A percentile compares a stretch with the other conserved stretches of the same genome.
Evolutionary conservation across 2,329 filamentous ascomycete genomes (phyloP).

Genomic region (Phaeomoniella chlamydospora): DNA sequence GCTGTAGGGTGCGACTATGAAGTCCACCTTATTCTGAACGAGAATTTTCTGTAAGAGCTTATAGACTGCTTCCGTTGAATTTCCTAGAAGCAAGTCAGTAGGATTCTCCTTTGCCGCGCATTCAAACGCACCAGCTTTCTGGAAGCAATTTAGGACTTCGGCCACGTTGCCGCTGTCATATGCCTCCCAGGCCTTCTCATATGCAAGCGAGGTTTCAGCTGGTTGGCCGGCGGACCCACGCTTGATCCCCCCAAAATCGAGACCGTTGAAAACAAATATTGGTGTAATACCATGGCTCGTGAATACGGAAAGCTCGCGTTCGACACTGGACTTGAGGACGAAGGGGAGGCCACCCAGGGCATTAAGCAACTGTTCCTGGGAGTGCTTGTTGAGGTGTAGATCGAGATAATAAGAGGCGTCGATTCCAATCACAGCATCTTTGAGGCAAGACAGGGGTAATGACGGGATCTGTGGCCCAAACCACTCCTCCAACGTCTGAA

Average conservation of each 20-base stretch:
- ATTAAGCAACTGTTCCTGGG: conserved; percentile 74
- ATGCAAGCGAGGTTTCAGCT: conserved; percentile 51
- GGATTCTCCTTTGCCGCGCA: conserved; percentile 2
- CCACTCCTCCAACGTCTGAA: conserved; percentile 43
- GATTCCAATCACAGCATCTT: conserved; percentile 63
- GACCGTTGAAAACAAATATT: conserved; percentile 83
- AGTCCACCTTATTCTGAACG: conserved; percentile 53
- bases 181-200: conserved; percentile 69
- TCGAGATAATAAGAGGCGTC: conserved; percentile 84
- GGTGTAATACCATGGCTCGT: conserved; percentile 56
- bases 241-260: conserved; percentile 64
- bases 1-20: conserved; percentile 74
- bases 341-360: conserved; percentile 80
- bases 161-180: conserved; percentile 72
- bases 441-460: conserved; percentile 54
- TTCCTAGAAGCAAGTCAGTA: conserved; percentile 37
- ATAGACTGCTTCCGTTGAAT: conserved; percentile 60
- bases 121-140: conserved; percentile 51
- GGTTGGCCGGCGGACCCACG: conserved; percentile 40
- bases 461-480: conserved; percentile 37
- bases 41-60: conserved; percentile 65
- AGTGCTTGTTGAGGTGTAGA: conserved; percentile 56
- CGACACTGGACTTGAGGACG: conserved; percentile 60
- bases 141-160: conserved; percentile 75
- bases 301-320: conserved; percentile 61